Evolutionary conservation across 75 land plant genomes (phyloP), one percentile per base, ranked within the genome.

Genomic region (Picea sitchensis): DNA sequence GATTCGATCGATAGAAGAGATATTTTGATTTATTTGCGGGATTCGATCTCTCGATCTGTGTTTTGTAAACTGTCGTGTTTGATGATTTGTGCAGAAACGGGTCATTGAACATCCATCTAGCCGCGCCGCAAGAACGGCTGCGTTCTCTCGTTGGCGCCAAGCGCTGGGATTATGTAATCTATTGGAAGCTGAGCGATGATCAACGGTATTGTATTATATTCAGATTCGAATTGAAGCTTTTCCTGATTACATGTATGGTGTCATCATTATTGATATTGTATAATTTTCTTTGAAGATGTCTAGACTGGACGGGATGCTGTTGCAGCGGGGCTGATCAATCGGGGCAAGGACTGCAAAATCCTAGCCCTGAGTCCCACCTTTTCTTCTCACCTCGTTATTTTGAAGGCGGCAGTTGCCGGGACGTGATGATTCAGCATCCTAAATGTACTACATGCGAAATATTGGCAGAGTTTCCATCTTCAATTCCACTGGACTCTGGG

Each of bases 91-190:
- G 76, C 76, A 75, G 76, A 54, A 57, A 14, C 76, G 76, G 59
- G 11, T 75, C 59, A 14, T 31, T 75, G 36, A 75, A 75, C 76
- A 44, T 73, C 26, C 58, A 44, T 47, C 64, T 20, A 11, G 21
- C 21, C 64, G 57, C 30, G 58, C 75, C 57, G 75, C 57, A 44
- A 44, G 94, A 92, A 76, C 83, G 89, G 63, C 83, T 94, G 68
- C 87, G 92, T 61, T 83, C 84, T 56, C 86, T 94, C 23, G 91
- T 94, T 58, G 92, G 93, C 21, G 12, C 51, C 8, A 82, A 88
- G 78, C 83, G 90, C 21, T 94, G 95, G 95, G 95, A 92, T 73
- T 94, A 94, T 65, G 89, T 88, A 58, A 87, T 94, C 60, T 78
- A 87, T 26, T 94, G 94, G 96, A 85, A 85, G 58, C 80, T 94